Base-by-base conservation (phyloP, 768 basidiomycete genomes). In the Leccinum disarticulatum region DNA sequence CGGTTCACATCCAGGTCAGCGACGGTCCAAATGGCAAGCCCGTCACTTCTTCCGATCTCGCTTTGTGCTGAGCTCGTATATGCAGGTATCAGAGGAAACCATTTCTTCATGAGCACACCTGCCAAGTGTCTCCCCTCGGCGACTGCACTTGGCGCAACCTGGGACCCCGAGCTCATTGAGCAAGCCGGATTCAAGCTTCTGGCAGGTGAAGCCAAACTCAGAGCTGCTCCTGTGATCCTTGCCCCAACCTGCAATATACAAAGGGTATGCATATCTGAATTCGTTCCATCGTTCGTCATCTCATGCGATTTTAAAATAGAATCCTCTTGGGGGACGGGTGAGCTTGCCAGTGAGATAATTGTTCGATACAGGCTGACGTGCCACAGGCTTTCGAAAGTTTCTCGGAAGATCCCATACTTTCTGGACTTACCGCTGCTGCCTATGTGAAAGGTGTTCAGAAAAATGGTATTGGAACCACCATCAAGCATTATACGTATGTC, bases 221-320 rank as follows among this genome's bases (percentile, higher is more conserved):
- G 84, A 49, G 81, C 86, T 2, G 86, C 87, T 10, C 86, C 87
- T 13, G 72, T 90, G 3, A 76, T 91, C 31, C 81, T 93, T 17
- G 92, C 86, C 1, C 92, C 91, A 0, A 93, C 91, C 0, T 89
- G 88, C 69, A 93, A 94, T 69, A 91, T 91, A 53, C 91, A 92
- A 72, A 83, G 92, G 33, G 89, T 84, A 70, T 61, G 52, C 6
- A 19, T 54, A 74, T 70, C 30, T 64, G 53, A 47, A 52, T 11
- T 35, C 19, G 8, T 28, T n/a, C 25, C 17, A 11, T 56, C 13
- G 48, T 56, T 1, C 28, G 19, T 17, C 7, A 11, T 19, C 41
- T 61, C 30, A 61, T 8, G 48, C 8, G 27, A 33, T 28, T 17
- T 33, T 17, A 2, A 60, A 49, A 5, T 57, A 87, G 86, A 88